Conservation (phyloP, 257 asterid genomes). For the Leptodermis oblonga region DNA sequence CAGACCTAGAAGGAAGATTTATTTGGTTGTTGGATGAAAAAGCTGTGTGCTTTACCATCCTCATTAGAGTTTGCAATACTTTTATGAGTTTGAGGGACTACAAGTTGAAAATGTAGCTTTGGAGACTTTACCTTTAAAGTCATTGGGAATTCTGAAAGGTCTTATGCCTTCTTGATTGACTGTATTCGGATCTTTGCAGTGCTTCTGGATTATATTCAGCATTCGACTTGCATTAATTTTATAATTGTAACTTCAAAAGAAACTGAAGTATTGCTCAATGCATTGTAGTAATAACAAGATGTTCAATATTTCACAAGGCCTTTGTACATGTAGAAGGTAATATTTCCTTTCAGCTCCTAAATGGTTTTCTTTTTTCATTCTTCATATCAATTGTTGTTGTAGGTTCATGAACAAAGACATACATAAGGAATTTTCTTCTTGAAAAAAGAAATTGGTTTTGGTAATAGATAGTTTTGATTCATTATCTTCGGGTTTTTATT, state of each 20-base stretch:
- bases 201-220: neutral
- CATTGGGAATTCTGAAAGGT: neutral
- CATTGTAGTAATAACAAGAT: neutral
- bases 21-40: neutral
- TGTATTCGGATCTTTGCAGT: neutral
- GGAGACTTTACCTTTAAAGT: neutral
- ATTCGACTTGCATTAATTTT: neutral
- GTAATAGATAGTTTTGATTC: too few species aligned
- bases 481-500: too few species aligned
- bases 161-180: neutral
- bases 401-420: constrained; percentile 62
- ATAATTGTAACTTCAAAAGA: neutral
- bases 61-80: neutral
- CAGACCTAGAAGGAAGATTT: neutral
- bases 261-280: neutral
- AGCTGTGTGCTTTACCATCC: too few species aligned
- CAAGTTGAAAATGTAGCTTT: neutral
- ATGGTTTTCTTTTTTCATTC: neutral
- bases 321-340: neutral
- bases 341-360: neutral
- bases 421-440: constrained; percentile 60
- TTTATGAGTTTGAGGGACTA: neutral
- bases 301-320: neutral
- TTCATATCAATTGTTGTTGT: constrained; percentile 3
- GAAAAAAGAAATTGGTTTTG: constrained; percentile 51